Conservation (phyloP, 108 stramenopile genomes). For the Conticribra guillardii region DNA sequence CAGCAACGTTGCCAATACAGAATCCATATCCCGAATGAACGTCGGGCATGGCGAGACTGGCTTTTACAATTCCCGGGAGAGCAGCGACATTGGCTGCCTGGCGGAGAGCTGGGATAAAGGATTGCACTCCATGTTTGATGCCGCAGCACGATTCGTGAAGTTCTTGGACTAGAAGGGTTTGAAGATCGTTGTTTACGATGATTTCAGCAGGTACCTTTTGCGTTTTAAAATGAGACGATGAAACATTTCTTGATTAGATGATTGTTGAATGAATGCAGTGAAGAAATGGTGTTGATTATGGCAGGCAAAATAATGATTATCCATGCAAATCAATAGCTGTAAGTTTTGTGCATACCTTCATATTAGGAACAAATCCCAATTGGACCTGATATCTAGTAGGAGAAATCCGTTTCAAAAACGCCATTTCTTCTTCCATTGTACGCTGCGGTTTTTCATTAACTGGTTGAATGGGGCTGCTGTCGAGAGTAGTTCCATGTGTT, state of each 20-base stretch:
- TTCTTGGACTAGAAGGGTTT: constrained; percentile 68
- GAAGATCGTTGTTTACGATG: constrained; percentile 66
- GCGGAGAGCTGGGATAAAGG: constrained; percentile 83
- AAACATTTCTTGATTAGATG: neutral
- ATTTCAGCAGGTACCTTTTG: constrained; percentile 58
- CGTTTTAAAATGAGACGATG: neutral
- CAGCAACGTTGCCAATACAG: constrained; percentile 90
- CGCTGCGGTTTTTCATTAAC: constrained; percentile 12
- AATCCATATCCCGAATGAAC: constrained; percentile 89
- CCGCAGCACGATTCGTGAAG: constrained; percentile 54
- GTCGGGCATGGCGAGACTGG: constrained; percentile 84
- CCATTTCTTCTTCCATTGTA: constrained; percentile 62
- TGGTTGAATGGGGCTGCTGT: neutral
- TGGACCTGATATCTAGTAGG: constrained; percentile 52
- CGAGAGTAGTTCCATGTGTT: neutral
- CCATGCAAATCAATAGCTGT: no score
- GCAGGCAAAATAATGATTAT: neutral
- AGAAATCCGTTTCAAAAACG: constrained; percentile 52
- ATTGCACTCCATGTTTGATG: constrained; percentile 33
- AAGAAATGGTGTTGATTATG: neutral
- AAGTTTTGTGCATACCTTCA: constrained; percentile 27
- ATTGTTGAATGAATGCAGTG: neutral
- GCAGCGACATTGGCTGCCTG: constrained; percentile 87
- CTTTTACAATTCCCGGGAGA: constrained; percentile 79
- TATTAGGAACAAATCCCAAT: constrained; percentile 80